Percentiles rank a stretch among this genome's conserved stretches.
These are phyloP conservation scores for Lentinula lateritia DNA, from an alignment of 768 basidiomycete species.

Conservation along the genomic window DNA sequence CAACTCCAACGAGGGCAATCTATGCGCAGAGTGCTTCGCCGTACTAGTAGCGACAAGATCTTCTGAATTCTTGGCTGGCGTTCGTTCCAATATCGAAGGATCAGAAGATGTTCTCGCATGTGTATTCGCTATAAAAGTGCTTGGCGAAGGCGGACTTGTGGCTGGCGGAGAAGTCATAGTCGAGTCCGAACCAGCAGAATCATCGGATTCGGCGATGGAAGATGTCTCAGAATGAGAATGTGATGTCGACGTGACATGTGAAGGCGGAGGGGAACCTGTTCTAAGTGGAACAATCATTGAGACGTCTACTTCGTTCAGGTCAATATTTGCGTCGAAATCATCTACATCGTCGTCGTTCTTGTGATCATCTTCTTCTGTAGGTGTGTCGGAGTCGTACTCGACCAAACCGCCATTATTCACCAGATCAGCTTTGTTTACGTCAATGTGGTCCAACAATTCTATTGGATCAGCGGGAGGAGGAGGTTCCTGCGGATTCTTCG, in stretches of 20 bases:
- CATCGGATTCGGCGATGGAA: not conserved
- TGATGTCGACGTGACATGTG: not conserved
- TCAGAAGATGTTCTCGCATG: not conserved
- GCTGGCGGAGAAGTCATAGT: constrained; percentile 59
- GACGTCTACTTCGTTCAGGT: constrained; percentile 1
- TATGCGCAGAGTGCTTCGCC: not conserved
- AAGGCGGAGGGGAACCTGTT: not conserved
- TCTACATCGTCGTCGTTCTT: not conserved
- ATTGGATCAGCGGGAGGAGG: not conserved
- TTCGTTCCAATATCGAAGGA: not conserved
- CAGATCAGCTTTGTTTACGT: not conserved
- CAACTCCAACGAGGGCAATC: not conserved
- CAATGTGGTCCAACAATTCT: not conserved
- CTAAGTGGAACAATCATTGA: not conserved
- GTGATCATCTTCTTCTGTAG: not conserved
- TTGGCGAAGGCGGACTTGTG: constrained; percentile 14
- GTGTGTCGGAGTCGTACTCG: not conserved
- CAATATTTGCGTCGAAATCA: not conserved
- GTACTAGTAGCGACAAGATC: not conserved
- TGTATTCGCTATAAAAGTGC: not conserved
- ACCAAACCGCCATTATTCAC: not conserved
- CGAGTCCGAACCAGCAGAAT: constrained; percentile 18
- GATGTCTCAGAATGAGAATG: not conserved
- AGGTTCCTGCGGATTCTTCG: not conserved
- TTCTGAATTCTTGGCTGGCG: not conserved